Evolutionary conservation across 108 stramenopile genomes (phyloP), one percentile per base, ranked within the genome.

Genomic region (Conticribra weissflogii): DNA sequence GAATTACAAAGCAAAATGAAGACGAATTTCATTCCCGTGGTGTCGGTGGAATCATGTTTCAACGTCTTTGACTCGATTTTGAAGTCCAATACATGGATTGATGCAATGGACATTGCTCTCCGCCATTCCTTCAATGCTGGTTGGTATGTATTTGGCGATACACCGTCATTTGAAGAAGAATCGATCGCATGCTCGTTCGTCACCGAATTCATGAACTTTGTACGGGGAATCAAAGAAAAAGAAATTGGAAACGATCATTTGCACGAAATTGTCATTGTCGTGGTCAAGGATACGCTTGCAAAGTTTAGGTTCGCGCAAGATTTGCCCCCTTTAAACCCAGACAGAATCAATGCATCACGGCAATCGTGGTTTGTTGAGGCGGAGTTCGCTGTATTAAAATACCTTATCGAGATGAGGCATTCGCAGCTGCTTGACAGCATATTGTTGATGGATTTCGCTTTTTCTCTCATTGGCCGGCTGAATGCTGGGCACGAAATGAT

Each of bases 401-500:
- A 84, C 32, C 68, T 88, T 60, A 72, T 72, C 29, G 41, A 54
- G 21, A 33, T 18, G 25, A 50, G 49, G 19, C 19, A 12, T 24
- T 19, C 63, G 7, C 2, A 41, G 36, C 36, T 8, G 22, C 24
- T 53, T 14, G 53, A 63, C 44, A 69, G 70, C 46, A 62, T 31
- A 31, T 33, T 81, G 25, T n/a, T 85, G 21, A 44, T 70, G 53
- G 32, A 65, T 14, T 60, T 88, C 72, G 76, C 81, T 23, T 87
- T 87, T 71, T 62, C 83, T 32, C 52, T 94, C 23, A 29, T 88
- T 48, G 93, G 87, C 4, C 61, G 84, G 53, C 57, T 91, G 27
- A 64, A 86, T 21, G 48, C 59, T 41, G 93, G 93, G 18, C 64
- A 91, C 46, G 93, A 94, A 69, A 70, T 87, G 1, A 63, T 83